These are phyloP conservation scores for Stenogyne calaminthoides DNA, from an alignment of 305 asterid species.

Conservation along the genomic window DNA sequence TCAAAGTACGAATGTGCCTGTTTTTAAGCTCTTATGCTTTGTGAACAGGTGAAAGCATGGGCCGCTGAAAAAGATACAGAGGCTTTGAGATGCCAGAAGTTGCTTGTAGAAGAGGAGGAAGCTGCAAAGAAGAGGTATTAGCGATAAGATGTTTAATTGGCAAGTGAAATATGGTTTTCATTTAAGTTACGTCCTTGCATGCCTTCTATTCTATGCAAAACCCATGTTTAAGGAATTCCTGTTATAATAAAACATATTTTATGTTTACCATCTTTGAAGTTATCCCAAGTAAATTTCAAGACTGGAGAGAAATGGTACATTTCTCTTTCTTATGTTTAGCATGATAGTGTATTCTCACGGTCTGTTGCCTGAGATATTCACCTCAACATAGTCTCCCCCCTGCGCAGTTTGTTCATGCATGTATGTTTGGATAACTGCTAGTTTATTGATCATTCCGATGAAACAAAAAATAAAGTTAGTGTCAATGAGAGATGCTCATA, in stretches of 20 bases:
- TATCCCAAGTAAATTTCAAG: not conserved
- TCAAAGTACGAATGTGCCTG: not conserved
- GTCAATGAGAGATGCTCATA: not conserved
- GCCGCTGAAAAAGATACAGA: constrained; percentile 84
- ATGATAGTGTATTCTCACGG: too few relatives aligned
- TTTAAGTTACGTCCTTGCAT: constrained; percentile 5
- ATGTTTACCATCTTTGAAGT: not conserved
- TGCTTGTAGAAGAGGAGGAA: constrained; percentile 95
- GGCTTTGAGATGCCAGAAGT: constrained; percentile 83
- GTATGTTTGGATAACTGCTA: not conserved
- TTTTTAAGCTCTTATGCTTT: not conserved
- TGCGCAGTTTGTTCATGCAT: not conserved
- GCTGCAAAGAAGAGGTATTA: constrained; percentile 76
- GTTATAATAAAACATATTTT: not conserved
- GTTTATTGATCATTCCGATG: not conserved
- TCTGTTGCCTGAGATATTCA: not conserved
- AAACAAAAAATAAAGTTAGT: not conserved
- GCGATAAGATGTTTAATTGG: too few relatives aligned
- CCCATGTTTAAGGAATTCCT: not conserved
- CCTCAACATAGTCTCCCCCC: not conserved
- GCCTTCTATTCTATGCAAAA: not conserved
- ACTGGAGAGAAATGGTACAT: not conserved
- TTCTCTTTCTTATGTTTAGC: too few relatives aligned
- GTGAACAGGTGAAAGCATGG: constrained; percentile 78
- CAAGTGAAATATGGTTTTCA: not conserved